Evolutionary conservation across 257 asterid genomes (phyloP).

Genomic region (Solanum ossicruentum): DNA sequence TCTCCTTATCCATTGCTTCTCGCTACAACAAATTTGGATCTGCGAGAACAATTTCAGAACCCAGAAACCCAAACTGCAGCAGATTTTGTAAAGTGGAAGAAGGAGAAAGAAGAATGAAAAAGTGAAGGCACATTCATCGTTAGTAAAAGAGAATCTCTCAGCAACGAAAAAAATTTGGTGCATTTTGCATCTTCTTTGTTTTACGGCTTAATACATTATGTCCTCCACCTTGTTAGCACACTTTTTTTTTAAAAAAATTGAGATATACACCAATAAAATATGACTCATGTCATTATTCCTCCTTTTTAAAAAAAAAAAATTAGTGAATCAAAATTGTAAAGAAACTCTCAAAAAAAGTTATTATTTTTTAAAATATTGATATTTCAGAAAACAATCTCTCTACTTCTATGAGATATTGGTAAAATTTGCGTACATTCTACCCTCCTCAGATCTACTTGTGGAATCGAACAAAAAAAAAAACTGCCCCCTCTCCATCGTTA

Average conservation of each 20-base stretch:
- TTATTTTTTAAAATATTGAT: too few relatives aligned
- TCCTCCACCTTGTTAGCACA: background rate
- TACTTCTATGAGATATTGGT: too few relatives aligned
- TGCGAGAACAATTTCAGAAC: background rate
- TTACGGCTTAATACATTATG: background rate
- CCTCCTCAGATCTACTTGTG: too few relatives aligned
- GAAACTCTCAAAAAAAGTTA: too few relatives aligned
- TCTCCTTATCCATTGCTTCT: conserved; percentile 28
- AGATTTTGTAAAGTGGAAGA: background rate
- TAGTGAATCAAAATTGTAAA: too few relatives aligned
- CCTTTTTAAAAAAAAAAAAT: too few relatives aligned
- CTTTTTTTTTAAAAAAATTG: background rate
- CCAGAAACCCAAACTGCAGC: background rate
- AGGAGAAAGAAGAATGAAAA: background rate
- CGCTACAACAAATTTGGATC: background rate
- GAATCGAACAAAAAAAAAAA: too few relatives aligned
- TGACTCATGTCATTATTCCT: background rate
- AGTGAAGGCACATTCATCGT: background rate
- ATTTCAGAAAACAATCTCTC: too few relatives aligned
- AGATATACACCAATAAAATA: background rate
- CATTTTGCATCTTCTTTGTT: background rate
- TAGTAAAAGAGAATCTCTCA: background rate
- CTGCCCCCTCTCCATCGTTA: too few relatives aligned
- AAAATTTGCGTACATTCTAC: too few relatives aligned
- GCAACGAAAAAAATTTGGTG: background rate